Conservation (phyloP, 345 rosid species). For the Citrus inodora region DNA sequence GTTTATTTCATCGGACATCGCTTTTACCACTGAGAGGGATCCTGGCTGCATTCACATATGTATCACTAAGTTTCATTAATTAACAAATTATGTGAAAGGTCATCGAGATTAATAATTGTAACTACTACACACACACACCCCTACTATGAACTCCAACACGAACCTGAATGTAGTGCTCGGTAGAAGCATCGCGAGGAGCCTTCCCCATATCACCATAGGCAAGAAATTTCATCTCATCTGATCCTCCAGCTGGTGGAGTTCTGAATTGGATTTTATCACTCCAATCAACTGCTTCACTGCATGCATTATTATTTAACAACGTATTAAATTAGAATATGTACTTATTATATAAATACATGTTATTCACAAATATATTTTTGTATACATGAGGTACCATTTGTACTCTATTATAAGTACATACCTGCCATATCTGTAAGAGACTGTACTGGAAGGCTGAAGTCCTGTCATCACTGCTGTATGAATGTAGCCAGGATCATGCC, state of each 20-base stretch:
- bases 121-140: too few relatives aligned
- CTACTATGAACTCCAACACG: neutral
- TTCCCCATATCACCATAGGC: constrained; percentile 78
- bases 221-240: constrained; percentile 47
- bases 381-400: too few relatives aligned
- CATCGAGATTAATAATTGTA: neutral
- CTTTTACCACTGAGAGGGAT: constrained; percentile 48
- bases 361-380: too few relatives aligned
- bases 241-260: constrained; percentile 61
- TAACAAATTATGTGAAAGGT: neutral
- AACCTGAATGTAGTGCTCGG: constrained; percentile 70
- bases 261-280: constrained; percentile 43
- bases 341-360: too few relatives aligned
- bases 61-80: neutral
- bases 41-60: constrained; percentile 45
- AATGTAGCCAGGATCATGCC: constrained; percentile 77
- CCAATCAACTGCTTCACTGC: constrained; percentile 60
- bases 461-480: constrained; percentile 67
- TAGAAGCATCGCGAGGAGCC: constrained; percentile 59
- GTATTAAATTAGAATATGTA: too few relatives aligned
- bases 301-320: neutral
- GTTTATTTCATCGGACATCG: constrained; percentile 39
- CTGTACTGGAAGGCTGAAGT: constrained; percentile 39
- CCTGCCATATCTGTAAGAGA: constrained; percentile 69
- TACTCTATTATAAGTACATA: neutral